Evolutionary conservation across 2,329 filamentous ascomycete genomes (phyloP), one percentile per base, ranked within the genome.

Genomic region (Xylaria multiplex): DNA sequence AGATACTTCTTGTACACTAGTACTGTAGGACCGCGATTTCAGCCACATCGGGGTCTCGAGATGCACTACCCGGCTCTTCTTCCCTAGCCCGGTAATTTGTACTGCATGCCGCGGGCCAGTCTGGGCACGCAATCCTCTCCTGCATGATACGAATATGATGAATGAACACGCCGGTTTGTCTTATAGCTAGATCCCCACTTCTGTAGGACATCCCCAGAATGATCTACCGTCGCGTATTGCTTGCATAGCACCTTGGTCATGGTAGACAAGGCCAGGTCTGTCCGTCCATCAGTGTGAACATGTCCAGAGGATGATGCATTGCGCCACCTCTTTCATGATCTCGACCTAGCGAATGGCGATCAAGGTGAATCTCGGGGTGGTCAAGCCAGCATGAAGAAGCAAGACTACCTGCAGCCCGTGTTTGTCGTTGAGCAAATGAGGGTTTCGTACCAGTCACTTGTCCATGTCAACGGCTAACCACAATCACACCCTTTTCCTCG

Each of bases 51-150:
- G 43, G 48, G 55, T 37, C 59, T 24, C 54, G 50, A 48, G 50
- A 64, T 69, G 61, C 67, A 67, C 54, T 54, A 62, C 59, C 64
- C 64, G 67, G 67, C 64, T 69, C 16, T 69, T 64, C 64, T 64
- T 64, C 55, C 61, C 60, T 49, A 60, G 57, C 55, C 59, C 56
- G 61, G 57, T 55, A 61, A 43, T 62, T 45, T 43, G 57, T 40
- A 45, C 54, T 22, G 50, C 56, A 55, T 55, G 30, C 40, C 37
- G 43, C 37, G 43, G 55, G 9, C 45, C 16, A 46, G 54, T 53
- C 42, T 66, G 59, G 24, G 54, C 37, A 37, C 45, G 66, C 49
- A 52, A 49, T 45, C 43, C 35, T 48, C 43, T 48, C 48, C 58
- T 60, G 64, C 59, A 66, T 66, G 61, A 66, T 63, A 66, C 64